Percentiles rank a stretch among this genome's conserved stretches.
These are phyloP conservation scores for Excoecaria cochinchinensis DNA, from an alignment of 345 rosid species.

Conservation along the genomic window DNA sequence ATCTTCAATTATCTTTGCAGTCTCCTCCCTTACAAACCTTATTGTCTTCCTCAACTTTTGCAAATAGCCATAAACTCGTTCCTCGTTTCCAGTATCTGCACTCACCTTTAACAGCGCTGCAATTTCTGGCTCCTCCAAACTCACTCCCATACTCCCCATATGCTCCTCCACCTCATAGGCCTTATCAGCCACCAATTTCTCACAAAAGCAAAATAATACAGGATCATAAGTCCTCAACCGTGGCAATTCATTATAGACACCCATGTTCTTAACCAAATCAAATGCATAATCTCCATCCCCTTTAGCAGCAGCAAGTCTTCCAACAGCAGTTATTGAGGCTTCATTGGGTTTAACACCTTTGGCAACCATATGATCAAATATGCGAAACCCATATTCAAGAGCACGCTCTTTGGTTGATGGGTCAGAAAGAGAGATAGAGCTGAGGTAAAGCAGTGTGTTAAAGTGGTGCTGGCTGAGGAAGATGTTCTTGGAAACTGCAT, in stretches of 20 bases:
- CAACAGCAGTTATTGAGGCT: constrained; percentile 65
- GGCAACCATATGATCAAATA: constrained; percentile 58
- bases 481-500: constrained; percentile 36
- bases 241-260: constrained; percentile 46
- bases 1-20: constrained; percentile 47
- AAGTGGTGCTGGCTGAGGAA: constrained; percentile 59
- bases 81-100: constrained; percentile 46
- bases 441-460: constrained; percentile 70
- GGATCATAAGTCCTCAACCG: constrained; percentile 79
- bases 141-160: constrained; percentile 51
- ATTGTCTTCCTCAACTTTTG: constrained; percentile 66
- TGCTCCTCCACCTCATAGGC: constrained; percentile 80
- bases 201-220: constrained; percentile 66
- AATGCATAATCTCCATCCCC: constrained; percentile 77
- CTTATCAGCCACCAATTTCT: constrained; percentile 59
- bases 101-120: constrained; percentile 70
- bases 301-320: constrained; percentile 65
- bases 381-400: constrained; percentile 45
- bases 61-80: constrained; percentile 66
- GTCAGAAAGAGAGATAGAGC: constrained; percentile 46
- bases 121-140: constrained; percentile 65
- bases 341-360: constrained; percentile 56
- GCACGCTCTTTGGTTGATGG: constrained; percentile 35
- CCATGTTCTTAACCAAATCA: constrained; percentile 54
- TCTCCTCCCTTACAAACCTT: constrained; percentile 58